These are phyloP conservation scores for Mortierella sp. DNA, from an alignment of 371 early-diverging fungal species.

Conservation along the genomic window DNA sequence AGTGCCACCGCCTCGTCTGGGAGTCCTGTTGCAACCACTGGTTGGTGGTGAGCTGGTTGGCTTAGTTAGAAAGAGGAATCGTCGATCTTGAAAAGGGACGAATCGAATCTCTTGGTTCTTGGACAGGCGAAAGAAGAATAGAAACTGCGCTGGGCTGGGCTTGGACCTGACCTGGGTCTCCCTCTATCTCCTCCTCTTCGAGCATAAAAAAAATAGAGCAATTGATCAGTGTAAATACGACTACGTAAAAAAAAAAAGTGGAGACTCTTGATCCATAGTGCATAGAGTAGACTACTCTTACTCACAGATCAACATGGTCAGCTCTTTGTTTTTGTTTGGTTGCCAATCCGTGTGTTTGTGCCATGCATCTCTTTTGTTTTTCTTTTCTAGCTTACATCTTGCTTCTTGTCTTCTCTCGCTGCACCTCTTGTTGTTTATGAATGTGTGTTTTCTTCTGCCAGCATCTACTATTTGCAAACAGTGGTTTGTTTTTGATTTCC, in stretches of 20 bases:
- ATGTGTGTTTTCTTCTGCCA: neutral
- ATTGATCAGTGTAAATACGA: neutral
- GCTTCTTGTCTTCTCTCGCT: neutral
- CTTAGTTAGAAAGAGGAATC: neutral
- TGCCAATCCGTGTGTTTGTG: neutral
- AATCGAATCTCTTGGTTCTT: slow-evolving; percentile 2
- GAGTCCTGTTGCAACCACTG: too few species aligned
- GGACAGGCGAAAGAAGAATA: neutral
- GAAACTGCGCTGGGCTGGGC: neutral
- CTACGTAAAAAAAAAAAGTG: neutral
- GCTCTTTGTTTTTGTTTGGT: neutral
- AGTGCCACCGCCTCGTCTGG: too few species aligned
- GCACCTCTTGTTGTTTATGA: neutral
- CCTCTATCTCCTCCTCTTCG: neutral
- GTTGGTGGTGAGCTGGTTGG: neutral
- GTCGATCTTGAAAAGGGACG: slow-evolving; percentile 5
- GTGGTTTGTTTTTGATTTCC: neutral
- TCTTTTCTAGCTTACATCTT: neutral
- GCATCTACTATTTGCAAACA: neutral
- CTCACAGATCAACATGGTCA: neutral
- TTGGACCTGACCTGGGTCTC: slow-evolving; percentile 1
- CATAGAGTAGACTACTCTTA: neutral
- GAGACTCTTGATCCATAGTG: neutral
- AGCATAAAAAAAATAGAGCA: neutral
- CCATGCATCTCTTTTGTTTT: neutral